phyloP scores from a whole-genome alignment of 768 basidiomycete species.

The Dioszegia hungarica region DNA sequence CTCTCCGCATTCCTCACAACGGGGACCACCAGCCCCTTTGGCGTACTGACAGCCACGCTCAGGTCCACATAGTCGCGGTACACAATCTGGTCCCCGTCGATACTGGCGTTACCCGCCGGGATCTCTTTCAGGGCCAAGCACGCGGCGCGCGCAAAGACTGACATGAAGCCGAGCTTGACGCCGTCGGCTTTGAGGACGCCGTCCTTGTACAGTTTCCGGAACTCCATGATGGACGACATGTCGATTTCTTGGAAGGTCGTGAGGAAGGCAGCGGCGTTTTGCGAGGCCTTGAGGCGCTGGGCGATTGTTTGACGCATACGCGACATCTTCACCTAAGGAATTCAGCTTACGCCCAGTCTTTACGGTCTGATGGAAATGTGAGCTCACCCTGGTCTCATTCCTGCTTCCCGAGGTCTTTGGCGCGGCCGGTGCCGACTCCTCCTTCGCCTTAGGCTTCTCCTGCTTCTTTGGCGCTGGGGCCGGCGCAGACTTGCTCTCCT shows the following conservation, averaged over 20 bases:
- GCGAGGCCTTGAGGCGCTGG: conserved; percentile 94
- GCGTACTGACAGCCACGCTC: conserved; percentile 92
- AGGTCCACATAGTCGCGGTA: conserved; percentile 70
- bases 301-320: conserved; percentile 97
- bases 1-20: conserved; percentile 85
- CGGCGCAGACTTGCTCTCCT: conserved; percentile 47
- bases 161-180: conserved; percentile 98
- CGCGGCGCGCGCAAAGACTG: conserved; percentile 85
- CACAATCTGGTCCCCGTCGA: conserved; percentile 84
- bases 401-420: conserved; percentile 57
- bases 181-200: conserved; percentile 81
- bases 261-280: conserved; percentile 90
- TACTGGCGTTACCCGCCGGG: conserved; percentile 86
- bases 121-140: conserved; percentile 82
- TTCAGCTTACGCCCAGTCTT: background rate
- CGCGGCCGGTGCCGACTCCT: conserved; percentile 44
- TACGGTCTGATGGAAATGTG: background rate
- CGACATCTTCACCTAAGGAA: conserved; percentile 84
- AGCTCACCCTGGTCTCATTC: conserved; percentile 74
- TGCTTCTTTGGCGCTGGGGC: conserved; percentile 36
- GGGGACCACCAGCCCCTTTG: conserved; percentile 94
- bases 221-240: conserved; percentile 90
- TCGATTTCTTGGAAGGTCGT: conserved; percentile 99
- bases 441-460: conserved; percentile 30
- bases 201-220: conserved; percentile 94